Base-by-base conservation (phyloP, 805 yeast species). In the Sugiyamaella qingdaonensis region DNA sequence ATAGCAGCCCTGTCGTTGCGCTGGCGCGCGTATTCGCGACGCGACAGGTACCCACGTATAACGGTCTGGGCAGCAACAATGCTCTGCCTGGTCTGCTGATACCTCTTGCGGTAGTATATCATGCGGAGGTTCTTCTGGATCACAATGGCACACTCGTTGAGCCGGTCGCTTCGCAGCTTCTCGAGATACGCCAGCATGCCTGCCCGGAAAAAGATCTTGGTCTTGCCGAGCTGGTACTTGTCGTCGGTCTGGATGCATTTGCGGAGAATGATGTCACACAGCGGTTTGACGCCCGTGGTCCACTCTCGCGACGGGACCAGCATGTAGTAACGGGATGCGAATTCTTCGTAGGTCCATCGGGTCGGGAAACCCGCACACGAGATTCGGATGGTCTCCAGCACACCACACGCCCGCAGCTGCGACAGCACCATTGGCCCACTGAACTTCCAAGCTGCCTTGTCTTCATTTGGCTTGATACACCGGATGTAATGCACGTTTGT, bases 361-460 rank as follows among this genome's bases (percentile, higher is more conserved):
- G 97, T 86, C 14, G 99, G 99, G 78, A 91, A 92, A 39, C 99
- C 99, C 48, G 96, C 97, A 73, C 97, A 91, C 1, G 97, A 91
- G 46, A 92, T 92, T 64, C 96, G 78, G 66, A 92, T 92, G 1
- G 99, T 94, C 68, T 94, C 99, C 61, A 92, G 76, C 46, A 92
- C 98, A 85, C 99, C 99, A 77, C 99, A 92, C 4, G 99, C 99
- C 68, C 99, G 81, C 58, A 92, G 78, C 71, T 92, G 99, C 4
- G 95, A 85, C 56, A 94, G 77, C 11, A 92, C 98, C 97, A 92
- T 91, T 42, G 90, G 78, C 13, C 95, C 89, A 65, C 90, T 96
- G 70, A 92, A 92, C 68, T 84, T 86, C 98, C 99, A 92, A 1
- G 98, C 96, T 56, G 82, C 85, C 70, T 94, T 92, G 58, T 83